Evolutionary conservation across 2,329 filamentous ascomycete species (phyloP).

Genomic region (Colletotrichum kahawae): DNA sequence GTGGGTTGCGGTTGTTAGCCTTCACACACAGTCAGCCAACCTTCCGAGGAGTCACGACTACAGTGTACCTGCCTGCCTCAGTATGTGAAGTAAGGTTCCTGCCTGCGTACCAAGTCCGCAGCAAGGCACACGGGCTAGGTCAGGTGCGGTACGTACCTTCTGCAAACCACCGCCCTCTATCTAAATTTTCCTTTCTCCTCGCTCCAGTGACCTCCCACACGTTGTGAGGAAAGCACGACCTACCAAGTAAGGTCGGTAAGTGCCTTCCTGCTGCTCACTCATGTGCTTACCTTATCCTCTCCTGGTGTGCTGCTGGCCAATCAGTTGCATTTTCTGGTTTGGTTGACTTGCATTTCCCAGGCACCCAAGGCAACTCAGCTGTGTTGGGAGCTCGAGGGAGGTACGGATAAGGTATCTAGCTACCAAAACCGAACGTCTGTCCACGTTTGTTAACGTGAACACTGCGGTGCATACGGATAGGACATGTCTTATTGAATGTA

Average conservation of each 20-base stretch:
- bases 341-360: background rate
- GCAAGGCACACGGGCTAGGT: background rate
- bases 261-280: no score
- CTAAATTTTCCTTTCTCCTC: background rate
- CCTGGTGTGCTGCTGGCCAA: background rate
- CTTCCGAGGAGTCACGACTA: background rate
- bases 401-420: no score
- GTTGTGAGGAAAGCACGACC: background rate
- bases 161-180: background rate
- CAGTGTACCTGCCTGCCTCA: background rate
- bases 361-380: background rate
- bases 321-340: background rate
- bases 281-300: background rate
- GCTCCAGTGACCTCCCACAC: background rate
- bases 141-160: background rate
- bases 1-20: background rate
- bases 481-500: background rate
- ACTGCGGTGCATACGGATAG: background rate
- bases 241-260: no score
- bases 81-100: background rate
- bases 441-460: background rate
- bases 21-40: background rate
- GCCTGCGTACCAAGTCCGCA: background rate
- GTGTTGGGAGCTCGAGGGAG: background rate
- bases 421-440: background rate